phyloP scores from a whole-genome alignment of 345 rosid species.

The Murraya paniculata region DNA sequence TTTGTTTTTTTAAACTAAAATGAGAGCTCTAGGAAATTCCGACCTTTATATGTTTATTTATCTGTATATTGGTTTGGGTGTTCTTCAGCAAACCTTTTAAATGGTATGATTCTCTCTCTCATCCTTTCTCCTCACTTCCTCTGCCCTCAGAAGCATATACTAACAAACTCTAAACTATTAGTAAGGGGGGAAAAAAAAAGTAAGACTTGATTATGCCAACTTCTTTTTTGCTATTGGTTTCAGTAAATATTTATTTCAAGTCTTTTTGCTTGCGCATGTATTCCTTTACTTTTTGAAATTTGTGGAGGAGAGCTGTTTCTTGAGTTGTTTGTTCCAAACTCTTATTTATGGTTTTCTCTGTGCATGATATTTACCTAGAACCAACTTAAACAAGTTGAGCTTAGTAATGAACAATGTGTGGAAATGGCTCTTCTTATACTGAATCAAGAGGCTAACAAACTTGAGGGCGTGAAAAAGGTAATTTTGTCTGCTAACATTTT shows the following conservation, averaged over 20 bases:
- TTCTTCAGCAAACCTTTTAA: background rate
- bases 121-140: background rate
- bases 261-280: background rate
- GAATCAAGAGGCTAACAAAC: constrained; percentile 54
- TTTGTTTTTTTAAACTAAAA: background rate
- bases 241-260: background rate
- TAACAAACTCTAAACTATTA: background rate
- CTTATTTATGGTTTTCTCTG: constrained; percentile 26
- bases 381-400: constrained; percentile 49
- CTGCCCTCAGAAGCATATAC: background rate
- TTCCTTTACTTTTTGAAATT: background rate
- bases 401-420: constrained; percentile 44
- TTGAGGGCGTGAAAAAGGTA: constrained; percentile 72
- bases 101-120: background rate
- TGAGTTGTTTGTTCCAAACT: constrained; percentile 11
- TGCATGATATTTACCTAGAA: constrained; percentile 53
- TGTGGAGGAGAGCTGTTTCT: background rate
- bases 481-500: constrained; percentile 19
- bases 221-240: background rate
- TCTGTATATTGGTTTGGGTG: background rate
- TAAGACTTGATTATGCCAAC: background rate
- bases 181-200: background rate
- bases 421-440: constrained; percentile 76
- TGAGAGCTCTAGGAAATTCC: background rate
- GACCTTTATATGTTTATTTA: background rate